Percentiles rank a stretch among this genome's conserved stretches.
phyloP scores from a whole-genome alignment of 208 protist species.

The Trypanosoma congolense region DNA sequence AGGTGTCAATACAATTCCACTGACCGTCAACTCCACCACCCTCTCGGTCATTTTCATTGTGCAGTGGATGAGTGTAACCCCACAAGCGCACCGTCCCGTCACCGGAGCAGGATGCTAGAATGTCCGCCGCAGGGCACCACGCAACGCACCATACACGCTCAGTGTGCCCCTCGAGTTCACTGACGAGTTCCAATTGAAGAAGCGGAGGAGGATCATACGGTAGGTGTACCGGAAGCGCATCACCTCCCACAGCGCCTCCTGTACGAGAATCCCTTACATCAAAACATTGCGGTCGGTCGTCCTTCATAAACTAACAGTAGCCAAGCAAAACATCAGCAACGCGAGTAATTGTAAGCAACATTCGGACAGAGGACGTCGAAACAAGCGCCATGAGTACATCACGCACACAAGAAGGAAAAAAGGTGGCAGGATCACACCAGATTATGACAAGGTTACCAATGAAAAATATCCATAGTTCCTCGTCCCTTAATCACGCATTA shows the following conservation, averaged over 20 bases:
- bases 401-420: too few species aligned
- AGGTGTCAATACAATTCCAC: slow-evolving; percentile 51
- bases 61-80: slow-evolving; percentile 17
- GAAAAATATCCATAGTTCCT: too few species aligned
- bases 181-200: slow-evolving; percentile 34
- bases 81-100: slow-evolving; percentile 73
- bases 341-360: too few species aligned
- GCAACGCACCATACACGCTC: slow-evolving; percentile 84
- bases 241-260: neutral
- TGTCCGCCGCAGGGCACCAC: slow-evolving; percentile 61
- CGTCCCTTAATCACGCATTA: too few species aligned
- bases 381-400: too few species aligned
- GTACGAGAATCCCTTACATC: neutral
- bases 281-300: too few species aligned
- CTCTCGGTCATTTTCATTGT: neutral
- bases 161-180: slow-evolving; percentile 46
- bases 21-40: slow-evolving; percentile 1
- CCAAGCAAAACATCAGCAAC: too few species aligned
- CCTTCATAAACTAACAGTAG: too few species aligned
- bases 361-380: too few species aligned
- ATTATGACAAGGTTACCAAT: too few species aligned
- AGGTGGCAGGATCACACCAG: too few species aligned
- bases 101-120: slow-evolving; percentile 71
- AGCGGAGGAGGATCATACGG: slow-evolving; percentile 13
- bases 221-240: slow-evolving; percentile 9